Conservation (phyloP, 2,329 filamentous ascomycete genomes). For the Mycosphaerella sp. region DNA sequence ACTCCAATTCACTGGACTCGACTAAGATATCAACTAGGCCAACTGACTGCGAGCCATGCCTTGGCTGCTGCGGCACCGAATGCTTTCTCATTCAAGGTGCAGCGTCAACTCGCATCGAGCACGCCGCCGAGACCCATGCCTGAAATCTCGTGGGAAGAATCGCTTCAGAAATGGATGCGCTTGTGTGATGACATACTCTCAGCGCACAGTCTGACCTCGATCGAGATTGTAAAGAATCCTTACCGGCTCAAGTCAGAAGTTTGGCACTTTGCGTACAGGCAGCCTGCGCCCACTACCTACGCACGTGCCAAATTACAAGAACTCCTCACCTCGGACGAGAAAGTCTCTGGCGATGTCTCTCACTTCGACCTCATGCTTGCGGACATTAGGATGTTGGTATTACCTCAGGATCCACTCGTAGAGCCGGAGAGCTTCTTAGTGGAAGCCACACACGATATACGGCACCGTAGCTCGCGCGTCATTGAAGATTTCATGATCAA, state of each 20-base stretch:
- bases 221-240: slow-evolving; percentile 21
- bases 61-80: slow-evolving; percentile 62
- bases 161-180: slow-evolving; percentile 61
- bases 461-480: slow-evolving; percentile 63
- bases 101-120: slow-evolving; percentile 85
- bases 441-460: slow-evolving; percentile 66
- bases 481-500: slow-evolving; percentile 64
- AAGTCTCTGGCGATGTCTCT: slow-evolving; percentile 60
- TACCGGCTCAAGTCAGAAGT: slow-evolving; percentile 36
- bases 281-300: slow-evolving; percentile 76
- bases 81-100: slow-evolving; percentile 86
- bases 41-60: slow-evolving; percentile 50
- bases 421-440: slow-evolving; percentile 69
- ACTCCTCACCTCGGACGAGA: slow-evolving; percentile 63
- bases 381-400: slow-evolving; percentile 69
- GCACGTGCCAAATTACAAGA: slow-evolving; percentile 56
- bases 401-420: slow-evolving; percentile 65
- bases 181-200: slow-evolving; percentile 68
- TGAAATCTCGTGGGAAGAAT: slow-evolving; percentile 64
- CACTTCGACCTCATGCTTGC: slow-evolving; percentile 70
- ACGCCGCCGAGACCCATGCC: slow-evolving; percentile 90
- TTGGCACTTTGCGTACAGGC: slow-evolving; percentile 57
- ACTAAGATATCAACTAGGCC: slow-evolving; percentile 26
- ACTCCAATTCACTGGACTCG: slow-evolving; percentile 34
- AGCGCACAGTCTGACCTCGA: slow-evolving; percentile 27